Evolutionary conservation across 2,329 filamentous ascomycete species (phyloP), one percentile per base, ranked within the genome.

Genomic region (Aspergillus persii): DNA sequence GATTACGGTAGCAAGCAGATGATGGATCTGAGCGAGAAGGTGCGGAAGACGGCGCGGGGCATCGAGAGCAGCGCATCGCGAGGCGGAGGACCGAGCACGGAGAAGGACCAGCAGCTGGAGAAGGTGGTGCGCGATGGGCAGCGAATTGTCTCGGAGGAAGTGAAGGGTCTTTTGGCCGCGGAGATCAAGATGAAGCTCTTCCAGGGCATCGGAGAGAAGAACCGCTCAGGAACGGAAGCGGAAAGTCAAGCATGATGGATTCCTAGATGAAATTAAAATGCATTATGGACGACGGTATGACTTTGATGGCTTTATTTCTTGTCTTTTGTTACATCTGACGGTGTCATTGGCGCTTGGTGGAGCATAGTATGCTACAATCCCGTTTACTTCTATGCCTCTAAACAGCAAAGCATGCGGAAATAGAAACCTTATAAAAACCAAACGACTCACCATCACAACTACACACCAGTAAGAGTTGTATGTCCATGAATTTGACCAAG

Each of bases 1-100:
- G 94, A 97, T 68, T 99, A 93, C 72, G 89, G 89, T 54, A 96
- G 89, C 69, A 95, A 93, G 76, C 93, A 97, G 76, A 95, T 99
- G 77, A 81, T 88, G 52, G 95, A 99, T 74, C 81, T 98, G 48
- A 89, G 89, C 46, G 86, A 87, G 65, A 97, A 96, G 79, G 89
- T 96, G 66, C 82, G 83, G 66, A 87, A 92, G 64, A 86, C 87
- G 2, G 85, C 80, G 8, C 74, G 76, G 46, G 69, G 69, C 18
- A 70, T 76, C 48, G 76, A 78, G 41, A 69, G 65, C 54, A 68
- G 66, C 46, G 66, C 62, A 15, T 67, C 69, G 29, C 69, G 69
- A 50, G 68, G 66, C 58, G 67, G 68, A 53, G 69, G 69, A 46
- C 62, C 69, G 18, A 68, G 65, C 33, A 60, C 68, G 18, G 57